These are phyloP conservation scores for Apiotrichum gracile DNA, from an alignment of 1,284 basidiomycete genomes.

Conservation along the genomic window DNA sequence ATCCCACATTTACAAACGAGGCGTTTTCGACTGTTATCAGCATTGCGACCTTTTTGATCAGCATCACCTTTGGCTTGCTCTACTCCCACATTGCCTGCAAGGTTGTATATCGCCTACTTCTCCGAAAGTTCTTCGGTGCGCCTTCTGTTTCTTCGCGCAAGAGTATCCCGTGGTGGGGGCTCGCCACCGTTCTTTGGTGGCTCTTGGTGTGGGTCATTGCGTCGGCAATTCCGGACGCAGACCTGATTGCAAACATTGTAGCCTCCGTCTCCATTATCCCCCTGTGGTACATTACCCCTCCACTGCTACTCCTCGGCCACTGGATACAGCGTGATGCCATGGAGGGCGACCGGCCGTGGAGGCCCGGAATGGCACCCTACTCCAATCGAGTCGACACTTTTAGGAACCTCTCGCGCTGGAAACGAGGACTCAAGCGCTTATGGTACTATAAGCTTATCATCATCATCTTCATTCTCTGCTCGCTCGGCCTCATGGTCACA, in stretches of 20 bases:
- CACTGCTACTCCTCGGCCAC: slow-evolving; percentile 2
- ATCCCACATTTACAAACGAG: slow-evolving; percentile 56
- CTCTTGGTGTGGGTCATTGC: slow-evolving; percentile 55
- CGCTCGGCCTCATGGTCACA: too few relatives aligned
- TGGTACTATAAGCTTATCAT: slow-evolving; percentile 1
- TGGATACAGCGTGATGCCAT: slow-evolving; percentile 7
- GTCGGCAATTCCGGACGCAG: slow-evolving; percentile 57
- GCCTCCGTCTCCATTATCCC: slow-evolving; percentile 34
- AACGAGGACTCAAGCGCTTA: background rate
- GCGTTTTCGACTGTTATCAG: slow-evolving; percentile 51
- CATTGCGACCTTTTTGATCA: slow-evolving; percentile 37
- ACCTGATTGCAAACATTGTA: slow-evolving; percentile 54
- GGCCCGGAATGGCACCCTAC: background rate
- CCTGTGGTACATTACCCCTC: slow-evolving; percentile 2
- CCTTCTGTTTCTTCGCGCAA: slow-evolving; percentile 52
- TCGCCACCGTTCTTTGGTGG: slow-evolving; percentile 28
- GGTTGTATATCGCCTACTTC: slow-evolving; percentile 8
- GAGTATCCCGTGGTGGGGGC: slow-evolving; percentile 50
- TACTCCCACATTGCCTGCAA: slow-evolving; percentile 56
- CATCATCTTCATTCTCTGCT: background rate
- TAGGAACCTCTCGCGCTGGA: background rate
- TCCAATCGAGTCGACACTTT: slow-evolving; percentile 1
- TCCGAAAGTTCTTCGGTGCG: slow-evolving; percentile 54
- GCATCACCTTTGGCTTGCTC: slow-evolving; percentile 56
- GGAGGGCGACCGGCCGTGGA: background rate